Evolutionary conservation across 2,329 filamentous ascomycete species (phyloP).

Genomic region (Seiridium unicorne): DNA sequence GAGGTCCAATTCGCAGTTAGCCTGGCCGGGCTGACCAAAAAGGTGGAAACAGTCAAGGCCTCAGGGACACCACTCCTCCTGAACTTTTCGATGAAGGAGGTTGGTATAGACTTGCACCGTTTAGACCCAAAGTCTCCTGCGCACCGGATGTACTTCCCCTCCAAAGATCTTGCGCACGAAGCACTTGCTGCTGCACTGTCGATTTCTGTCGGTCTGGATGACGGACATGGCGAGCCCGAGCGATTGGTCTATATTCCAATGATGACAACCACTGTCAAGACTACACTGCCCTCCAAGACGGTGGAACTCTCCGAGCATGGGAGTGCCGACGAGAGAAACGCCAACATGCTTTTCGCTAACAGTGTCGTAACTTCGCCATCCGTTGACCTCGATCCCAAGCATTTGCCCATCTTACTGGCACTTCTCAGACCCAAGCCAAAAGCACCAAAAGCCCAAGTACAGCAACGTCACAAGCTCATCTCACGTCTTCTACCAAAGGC

Average conservation of each 20-base stretch:
- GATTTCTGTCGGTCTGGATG: constrained; percentile 86
- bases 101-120: constrained; percentile 88
- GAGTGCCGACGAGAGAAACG: constrained; percentile 79
- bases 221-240: constrained; percentile 82
- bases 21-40: constrained; percentile 83
- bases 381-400: constrained; percentile 86
- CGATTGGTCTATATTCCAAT: constrained; percentile 92
- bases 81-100: constrained; percentile 92
- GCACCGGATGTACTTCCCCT: constrained; percentile 97
- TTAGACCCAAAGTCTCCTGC: constrained; percentile 90
- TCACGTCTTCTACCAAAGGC: constrained; percentile 92
- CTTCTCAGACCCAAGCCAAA: constrained; percentile 61
- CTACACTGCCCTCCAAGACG: constrained; percentile 91
- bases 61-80: constrained; percentile 72
- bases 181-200: constrained; percentile 89
- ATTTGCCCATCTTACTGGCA: constrained; percentile 81
- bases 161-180: constrained; percentile 91
- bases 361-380: constrained; percentile 95
- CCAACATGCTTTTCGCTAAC: constrained; percentile 95
- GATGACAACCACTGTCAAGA: constrained; percentile 93
- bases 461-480: constrained; percentile 67
- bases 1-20: constrained; percentile 95
- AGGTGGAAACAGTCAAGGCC: constrained; percentile 66
- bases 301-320: constrained; percentile 75
- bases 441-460: constrained; percentile 35